These are phyloP conservation scores for Phtheirospermum japonicum DNA, from an alignment of 257 asterid species.

Conservation along the genomic window DNA sequence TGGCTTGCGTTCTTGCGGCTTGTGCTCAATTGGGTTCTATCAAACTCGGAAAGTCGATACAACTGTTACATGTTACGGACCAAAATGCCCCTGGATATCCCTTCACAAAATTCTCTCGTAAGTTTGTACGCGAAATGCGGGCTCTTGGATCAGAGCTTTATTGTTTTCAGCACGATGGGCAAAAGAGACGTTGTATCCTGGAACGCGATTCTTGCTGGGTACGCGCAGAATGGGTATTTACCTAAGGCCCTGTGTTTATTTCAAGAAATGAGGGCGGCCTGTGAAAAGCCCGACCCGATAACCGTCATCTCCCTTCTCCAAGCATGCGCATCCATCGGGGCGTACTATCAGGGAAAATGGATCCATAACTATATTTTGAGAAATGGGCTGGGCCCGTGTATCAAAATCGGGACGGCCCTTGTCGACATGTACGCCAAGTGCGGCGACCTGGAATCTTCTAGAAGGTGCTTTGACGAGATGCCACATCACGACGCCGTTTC, in stretches of 20 bases:
- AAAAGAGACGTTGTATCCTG: slow-evolving; percentile 51
- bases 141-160: slow-evolving; percentile 46
- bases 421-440: slow-evolving; percentile 92
- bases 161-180: slow-evolving; percentile 27
- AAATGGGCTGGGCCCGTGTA: slow-evolving; percentile 39
- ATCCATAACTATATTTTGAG: slow-evolving; percentile 64
- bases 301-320: slow-evolving; percentile 76
- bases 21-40: slow-evolving; percentile 65
- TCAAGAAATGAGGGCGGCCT: slow-evolving; percentile 57
- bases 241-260: slow-evolving; percentile 47
- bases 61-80: slow-evolving; percentile 62
- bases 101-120: slow-evolving; percentile 65
- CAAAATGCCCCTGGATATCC: slow-evolving; percentile 45
- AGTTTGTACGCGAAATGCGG: slow-evolving; percentile 81
- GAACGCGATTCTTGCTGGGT: slow-evolving; percentile 76
- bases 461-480: slow-evolving; percentile 66
- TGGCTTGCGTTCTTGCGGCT: slow-evolving; percentile 77
- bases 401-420: slow-evolving; percentile 52
- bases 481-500: slow-evolving; percentile 41
- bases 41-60: slow-evolving; percentile 59
- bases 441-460: slow-evolving; percentile 61
- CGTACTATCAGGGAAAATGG: slow-evolving; percentile 80
- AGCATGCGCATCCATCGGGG: slow-evolving; percentile 80
- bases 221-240: slow-evolving; percentile 61
- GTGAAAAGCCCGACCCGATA: slow-evolving; percentile 60